phyloP scores from a whole-genome alignment of 2,329 filamentous ascomycete genomes.

The Periglandula ipomoeae region DNA sequence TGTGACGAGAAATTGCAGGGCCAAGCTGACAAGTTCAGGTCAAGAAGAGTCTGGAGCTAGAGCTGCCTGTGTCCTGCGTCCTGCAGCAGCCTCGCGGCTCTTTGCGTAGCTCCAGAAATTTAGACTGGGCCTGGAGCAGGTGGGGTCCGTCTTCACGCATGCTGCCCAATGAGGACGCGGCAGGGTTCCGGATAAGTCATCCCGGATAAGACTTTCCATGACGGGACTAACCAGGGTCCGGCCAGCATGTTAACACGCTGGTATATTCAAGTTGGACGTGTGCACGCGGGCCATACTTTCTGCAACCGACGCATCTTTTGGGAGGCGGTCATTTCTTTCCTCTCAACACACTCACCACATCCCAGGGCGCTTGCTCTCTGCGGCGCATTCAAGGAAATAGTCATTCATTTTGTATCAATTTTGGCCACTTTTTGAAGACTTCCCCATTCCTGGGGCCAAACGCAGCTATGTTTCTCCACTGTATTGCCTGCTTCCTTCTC shows the following conservation, averaged over 20 bases:
- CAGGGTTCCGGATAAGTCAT: background rate
- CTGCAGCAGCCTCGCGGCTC: no score
- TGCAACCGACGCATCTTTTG: background rate
- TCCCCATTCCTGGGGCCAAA: slow-evolving; percentile 10
- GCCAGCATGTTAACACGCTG: slow-evolving; percentile 27
- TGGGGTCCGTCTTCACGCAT: background rate
- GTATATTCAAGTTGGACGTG: slow-evolving; percentile 17
- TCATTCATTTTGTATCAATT: background rate
- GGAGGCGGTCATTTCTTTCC: background rate
- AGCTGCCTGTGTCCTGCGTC: no score
- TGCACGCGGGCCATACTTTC: background rate
- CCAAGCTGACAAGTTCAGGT: background rate
- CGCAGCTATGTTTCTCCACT: slow-evolving; percentile 42
- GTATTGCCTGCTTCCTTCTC: slow-evolving; percentile 41
- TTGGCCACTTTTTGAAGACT: background rate
- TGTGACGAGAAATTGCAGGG: background rate
- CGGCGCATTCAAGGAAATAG: slow-evolving; percentile 2
- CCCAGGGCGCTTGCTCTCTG: slow-evolving; percentile 6
- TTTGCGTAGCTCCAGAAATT: background rate
- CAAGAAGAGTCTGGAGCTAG: no score
- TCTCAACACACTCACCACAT: background rate
- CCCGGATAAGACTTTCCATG: background rate
- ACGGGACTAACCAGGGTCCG: background rate
- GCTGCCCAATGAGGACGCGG: background rate
- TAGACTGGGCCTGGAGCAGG: background rate